Evolutionary conservation across 176 grass and related monocot genomes (phyloP), one percentile per base, ranked within the genome.

Genomic region (Aegilops bicornis): DNA sequence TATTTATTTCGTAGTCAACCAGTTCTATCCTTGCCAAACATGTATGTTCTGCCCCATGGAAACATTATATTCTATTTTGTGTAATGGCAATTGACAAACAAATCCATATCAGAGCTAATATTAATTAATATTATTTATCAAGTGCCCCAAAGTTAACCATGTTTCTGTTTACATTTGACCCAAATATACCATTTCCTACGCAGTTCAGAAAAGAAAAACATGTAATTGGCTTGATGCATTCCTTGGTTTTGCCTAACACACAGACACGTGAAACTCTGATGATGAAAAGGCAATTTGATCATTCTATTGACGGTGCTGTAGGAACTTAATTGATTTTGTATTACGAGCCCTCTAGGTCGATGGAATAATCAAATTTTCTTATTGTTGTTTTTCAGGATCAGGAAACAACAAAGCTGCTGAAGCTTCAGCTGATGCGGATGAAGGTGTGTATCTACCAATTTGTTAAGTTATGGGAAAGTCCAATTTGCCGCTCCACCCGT

Each of bases 371-470:
- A 40, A 16, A 19, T 62, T 52, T 74, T 23, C 6, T 56, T 81
- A 3, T 73, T 86, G 56, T 64, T 42, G 52, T 63, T 95, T 72
- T 92, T 25, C 84, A 58, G 54, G 54, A 50, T 30, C 84, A 98
- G 96, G 93, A 90, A 92, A 58, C 22, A 87, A 89, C 81, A 88
- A 68, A 86, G 29, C 82, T 52, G 30, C 78, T 79, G 93, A 94
- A 94, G 91, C 82, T 88, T 91, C 88, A 77, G 86, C 40, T 47
- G 91, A 96, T 76, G 84, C 87, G 66, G 92, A 96, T 89, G 96
- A 94, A 91, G 96, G 95, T 92, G 33, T 80, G 84, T 60, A 69
- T 56, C 17, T 63, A 24, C 4, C 35, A 5, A 40, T 71, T 71
- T 70, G 68, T 70, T 71, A 71, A 71, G 33, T 22, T 71, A 40